Conservation (phyloP, 176 grass and related monocot genomes). For the Oryza australiensis region DNA sequence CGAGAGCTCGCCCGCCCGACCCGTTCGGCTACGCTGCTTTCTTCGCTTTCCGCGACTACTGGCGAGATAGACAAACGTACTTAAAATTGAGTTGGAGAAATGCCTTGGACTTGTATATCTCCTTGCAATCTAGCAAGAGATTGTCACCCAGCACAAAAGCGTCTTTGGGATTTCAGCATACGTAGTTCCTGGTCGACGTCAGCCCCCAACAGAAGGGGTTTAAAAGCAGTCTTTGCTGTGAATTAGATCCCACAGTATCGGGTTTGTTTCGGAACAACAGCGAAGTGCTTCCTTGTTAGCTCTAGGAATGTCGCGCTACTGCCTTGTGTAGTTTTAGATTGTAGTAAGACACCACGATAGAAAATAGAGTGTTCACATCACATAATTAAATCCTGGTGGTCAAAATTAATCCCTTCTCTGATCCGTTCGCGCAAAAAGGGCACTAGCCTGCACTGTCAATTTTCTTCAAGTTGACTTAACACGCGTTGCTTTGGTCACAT, state of each 20-base stretch:
- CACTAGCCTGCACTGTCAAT: background rate
- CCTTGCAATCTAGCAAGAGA: background rate
- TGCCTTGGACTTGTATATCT: background rate
- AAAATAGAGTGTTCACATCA: background rate
- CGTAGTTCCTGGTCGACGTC: background rate
- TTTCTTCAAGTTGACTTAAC: background rate
- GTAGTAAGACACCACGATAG: background rate
- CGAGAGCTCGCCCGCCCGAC: background rate
- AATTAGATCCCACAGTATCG: background rate
- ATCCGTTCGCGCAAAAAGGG: background rate
- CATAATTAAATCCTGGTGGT: background rate
- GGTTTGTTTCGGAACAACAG: background rate
- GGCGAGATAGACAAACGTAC: background rate
- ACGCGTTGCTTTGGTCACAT: background rate
- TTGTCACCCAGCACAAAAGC: background rate
- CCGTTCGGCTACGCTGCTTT: background rate
- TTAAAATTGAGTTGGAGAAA: background rate
- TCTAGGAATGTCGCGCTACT: background rate
- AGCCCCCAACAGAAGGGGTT: background rate
- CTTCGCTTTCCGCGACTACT: background rate
- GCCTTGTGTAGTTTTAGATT: background rate
- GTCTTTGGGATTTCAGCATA: background rate
- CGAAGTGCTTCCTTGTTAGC: background rate
- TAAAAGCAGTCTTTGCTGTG: background rate
- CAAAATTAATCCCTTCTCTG: conserved; percentile 15